Percentiles rank a stretch among this genome's conserved stretches.
phyloP scores from a whole-genome alignment of 176 grass and related monocot species.

The Hsuehochloa calcarea region DNA sequence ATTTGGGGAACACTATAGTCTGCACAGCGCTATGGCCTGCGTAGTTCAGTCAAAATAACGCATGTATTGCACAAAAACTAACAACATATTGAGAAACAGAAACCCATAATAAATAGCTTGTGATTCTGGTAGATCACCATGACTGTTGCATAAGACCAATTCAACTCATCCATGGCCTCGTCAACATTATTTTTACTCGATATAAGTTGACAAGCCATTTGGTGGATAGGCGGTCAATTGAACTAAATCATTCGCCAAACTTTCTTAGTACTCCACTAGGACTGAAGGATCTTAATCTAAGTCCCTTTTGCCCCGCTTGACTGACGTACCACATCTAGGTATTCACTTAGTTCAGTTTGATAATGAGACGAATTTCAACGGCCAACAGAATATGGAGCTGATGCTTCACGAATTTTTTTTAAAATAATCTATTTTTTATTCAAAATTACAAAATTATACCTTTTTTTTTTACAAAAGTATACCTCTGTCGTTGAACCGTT shows the following conservation, averaged over 20 bases:
- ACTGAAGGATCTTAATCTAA: neutral
- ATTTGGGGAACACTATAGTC: neutral
- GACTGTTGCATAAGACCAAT: neutral
- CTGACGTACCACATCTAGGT: neutral
- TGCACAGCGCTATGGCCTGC: no score
- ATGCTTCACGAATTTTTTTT: no score
- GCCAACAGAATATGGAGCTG: neutral
- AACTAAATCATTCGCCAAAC: neutral
- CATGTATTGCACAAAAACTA: neutral
- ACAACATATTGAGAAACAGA: neutral
- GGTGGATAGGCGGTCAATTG: neutral
- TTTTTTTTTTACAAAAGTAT: no score
- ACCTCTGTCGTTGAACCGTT: no score
- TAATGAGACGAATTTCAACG: neutral
- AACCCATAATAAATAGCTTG: neutral
- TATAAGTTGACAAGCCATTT: neutral
- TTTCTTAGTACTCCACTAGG: neutral
- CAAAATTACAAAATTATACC: no score
- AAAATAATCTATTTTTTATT: no score
- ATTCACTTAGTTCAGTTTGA: neutral
- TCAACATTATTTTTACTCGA: neutral
- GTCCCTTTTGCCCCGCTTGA: neutral
- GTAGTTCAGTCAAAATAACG: neutral
- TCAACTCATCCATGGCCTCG: neutral
- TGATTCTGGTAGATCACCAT: neutral